A percentile compares a stretch with the other conserved stretches of the same genome.
Evolutionary conservation across 768 basidiomycete genomes (phyloP).

Genomic region (Hirschioporus abietinus): DNA sequence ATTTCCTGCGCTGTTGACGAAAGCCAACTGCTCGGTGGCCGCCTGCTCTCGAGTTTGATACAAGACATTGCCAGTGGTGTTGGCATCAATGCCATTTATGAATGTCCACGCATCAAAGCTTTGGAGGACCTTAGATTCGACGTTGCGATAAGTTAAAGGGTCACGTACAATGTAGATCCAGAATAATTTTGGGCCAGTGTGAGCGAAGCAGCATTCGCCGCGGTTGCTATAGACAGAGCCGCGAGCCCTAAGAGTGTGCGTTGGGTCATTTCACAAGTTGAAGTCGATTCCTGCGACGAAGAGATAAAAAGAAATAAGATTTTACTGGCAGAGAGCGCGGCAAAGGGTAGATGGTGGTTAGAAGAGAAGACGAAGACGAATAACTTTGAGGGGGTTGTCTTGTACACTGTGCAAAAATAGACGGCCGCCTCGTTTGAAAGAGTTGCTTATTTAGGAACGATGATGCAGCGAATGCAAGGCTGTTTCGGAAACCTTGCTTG

Average conservation of each 20-base stretch:
- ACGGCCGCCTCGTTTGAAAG: not conserved
- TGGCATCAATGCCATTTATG: conserved; percentile 3
- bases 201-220: not conserved
- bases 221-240: not conserved
- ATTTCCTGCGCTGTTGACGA: conserved; percentile 26
- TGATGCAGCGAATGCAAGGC: not conserved
- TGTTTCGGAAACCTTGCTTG: not conserved
- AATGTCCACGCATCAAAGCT: conserved; percentile 7
- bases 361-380: not conserved
- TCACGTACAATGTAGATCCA: conserved; percentile 1
- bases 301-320: not conserved
- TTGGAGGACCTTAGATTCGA: not conserved
- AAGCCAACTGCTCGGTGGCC: conserved; percentile 17
- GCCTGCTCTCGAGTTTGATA: conserved; percentile 3
- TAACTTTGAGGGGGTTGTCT: not conserved
- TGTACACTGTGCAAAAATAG: conserved; percentile 1
- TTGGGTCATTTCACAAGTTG: not conserved
- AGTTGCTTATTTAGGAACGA: not conserved
- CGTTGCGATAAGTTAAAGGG: not conserved
- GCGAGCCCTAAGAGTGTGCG: not conserved
- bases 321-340: not conserved
- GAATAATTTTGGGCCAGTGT: conserved; percentile 3
- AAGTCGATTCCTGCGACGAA: not conserved
- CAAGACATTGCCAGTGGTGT: conserved; percentile 21
- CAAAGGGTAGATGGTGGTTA: not conserved